Evolutionary conservation across 257 asterid genomes (phyloP), one percentile per base, ranked within the genome.

Genomic region (Forsythia viridissima): DNA sequence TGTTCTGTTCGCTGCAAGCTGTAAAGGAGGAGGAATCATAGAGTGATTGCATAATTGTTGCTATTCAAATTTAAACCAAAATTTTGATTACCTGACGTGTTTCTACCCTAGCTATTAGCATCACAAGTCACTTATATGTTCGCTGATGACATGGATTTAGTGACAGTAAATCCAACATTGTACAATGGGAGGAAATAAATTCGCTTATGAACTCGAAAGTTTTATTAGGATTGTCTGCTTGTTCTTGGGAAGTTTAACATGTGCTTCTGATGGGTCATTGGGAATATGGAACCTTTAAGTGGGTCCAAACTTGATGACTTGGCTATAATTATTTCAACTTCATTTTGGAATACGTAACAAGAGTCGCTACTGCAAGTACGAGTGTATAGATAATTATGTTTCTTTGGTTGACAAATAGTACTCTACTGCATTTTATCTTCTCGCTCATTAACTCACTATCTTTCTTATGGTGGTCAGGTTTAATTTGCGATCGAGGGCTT

Each of bases 401-500:
- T 24, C 48, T 73, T 37, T 74, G 70, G 78, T 79, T n/a, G 40
- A 69, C 80, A 80, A 38, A 51, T 72, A 40, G 20, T 43, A 51
- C 57, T 12, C 24, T 52, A 44, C 38, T 71, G 44, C 63, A 8
- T 66, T 46, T 79, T 48, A 8, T 55, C 76, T 66, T 77, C 69
- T 80, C 70, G 34, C 70, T 8, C 7, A 9, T 21, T 63, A 20
- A 18, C 46, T 67, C 43, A 46, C 77, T 75, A 40, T 82, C 80
- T 48, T 70, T 57, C 57, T 73, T 74, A 30, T 72, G 74, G 43
- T 83, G 66, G 44, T 48, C 86, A 96, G 99, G 99, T 73, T 87
- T 96, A 72, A 82, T 92, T 73, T 96, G 99, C 82, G 98, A 96
- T 71, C 96, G 96, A 44, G 97, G 96, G 51, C 97, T 96, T 79